Evolutionary conservation across 257 asterid genomes (phyloP).

Genomic region (Solanum tacnaense): DNA sequence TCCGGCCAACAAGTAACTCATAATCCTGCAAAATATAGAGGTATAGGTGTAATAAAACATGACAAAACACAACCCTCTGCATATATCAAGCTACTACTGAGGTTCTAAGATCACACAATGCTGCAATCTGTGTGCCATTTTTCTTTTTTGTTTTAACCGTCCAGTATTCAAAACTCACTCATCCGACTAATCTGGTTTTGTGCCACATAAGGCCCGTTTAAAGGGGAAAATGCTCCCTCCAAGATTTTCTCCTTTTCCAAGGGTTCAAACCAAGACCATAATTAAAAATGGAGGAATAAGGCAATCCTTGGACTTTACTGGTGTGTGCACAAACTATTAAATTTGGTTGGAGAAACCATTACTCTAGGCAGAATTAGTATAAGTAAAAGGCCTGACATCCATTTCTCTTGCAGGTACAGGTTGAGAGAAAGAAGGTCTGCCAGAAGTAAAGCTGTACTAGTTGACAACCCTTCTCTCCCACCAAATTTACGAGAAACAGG

Average conservation of each 20-base stretch:
- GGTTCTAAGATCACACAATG: not conserved
- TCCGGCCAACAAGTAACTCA: constrained; percentile 41
- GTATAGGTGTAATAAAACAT: not conserved
- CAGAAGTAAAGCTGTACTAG: not conserved
- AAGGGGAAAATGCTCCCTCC: not conserved
- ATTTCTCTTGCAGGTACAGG: not conserved
- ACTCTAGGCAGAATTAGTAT: not conserved
- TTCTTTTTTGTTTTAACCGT: not conserved
- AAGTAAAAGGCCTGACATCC: not conserved
- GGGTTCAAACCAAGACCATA: not conserved
- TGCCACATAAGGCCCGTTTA: not conserved
- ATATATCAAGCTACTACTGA: not conserved
- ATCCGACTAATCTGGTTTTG: not conserved
- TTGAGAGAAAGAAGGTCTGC: not conserved
- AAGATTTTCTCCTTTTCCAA: not conserved
- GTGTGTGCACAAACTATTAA: not conserved
- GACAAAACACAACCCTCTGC: not conserved
- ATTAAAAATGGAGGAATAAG: not conserved
- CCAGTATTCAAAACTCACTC: not conserved
- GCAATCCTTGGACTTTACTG: not conserved
- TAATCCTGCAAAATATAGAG: constrained; percentile 36
- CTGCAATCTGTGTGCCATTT: not conserved
- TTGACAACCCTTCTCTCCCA: not conserved
- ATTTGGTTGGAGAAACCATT: not conserved
- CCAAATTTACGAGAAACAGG: not conserved